Evolutionary conservation across 2,329 filamentous ascomycete species (phyloP).

Genomic region (Diplodia seriata): DNA sequence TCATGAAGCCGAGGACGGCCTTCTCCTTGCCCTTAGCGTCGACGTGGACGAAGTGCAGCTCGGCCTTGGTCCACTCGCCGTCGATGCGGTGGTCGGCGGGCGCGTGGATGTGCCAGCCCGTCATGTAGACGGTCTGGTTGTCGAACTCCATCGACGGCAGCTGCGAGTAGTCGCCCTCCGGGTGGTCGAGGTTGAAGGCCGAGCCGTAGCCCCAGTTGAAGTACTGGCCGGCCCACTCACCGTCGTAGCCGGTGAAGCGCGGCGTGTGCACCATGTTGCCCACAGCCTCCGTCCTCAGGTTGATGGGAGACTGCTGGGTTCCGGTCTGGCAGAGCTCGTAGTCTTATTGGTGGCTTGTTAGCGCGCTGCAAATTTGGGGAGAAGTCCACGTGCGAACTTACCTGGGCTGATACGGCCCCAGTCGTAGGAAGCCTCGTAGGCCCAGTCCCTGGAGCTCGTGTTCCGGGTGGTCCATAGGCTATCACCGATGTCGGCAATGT

Average conservation of each 20-base stretch:
- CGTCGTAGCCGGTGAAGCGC: conserved; percentile 51
- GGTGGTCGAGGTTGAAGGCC: conserved; percentile 51
- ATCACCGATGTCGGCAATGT: not conserved
- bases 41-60: conserved; percentile 59
- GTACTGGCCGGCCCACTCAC: conserved; percentile 48
- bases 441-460: conserved; percentile 37
- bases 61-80: conserved; percentile 53
- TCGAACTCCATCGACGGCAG: conserved; percentile 55
- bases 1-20: conserved; percentile 56
- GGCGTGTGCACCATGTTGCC: conserved; percentile 51
- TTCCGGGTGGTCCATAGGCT: conserved; percentile 10
- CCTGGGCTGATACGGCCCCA: conserved; percentile 49
- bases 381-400: conserved; percentile 31
- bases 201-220: conserved; percentile 61
- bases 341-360: conserved; percentile 36
- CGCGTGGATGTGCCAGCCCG: conserved; percentile 60
- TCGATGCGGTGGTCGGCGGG: conserved; percentile 59
- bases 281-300: conserved; percentile 50
- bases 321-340: conserved; percentile 59
- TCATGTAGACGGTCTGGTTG: conserved; percentile 56
- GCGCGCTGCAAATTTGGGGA: no score
- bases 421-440: conserved; percentile 50
- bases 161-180: conserved; percentile 46
- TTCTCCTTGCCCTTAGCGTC: conserved; percentile 51
- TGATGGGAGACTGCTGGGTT: conserved; percentile 59